Conservation (phyloP, 495 filamentous ascomycete species). For the Penicillium malachiteum region DNA sequence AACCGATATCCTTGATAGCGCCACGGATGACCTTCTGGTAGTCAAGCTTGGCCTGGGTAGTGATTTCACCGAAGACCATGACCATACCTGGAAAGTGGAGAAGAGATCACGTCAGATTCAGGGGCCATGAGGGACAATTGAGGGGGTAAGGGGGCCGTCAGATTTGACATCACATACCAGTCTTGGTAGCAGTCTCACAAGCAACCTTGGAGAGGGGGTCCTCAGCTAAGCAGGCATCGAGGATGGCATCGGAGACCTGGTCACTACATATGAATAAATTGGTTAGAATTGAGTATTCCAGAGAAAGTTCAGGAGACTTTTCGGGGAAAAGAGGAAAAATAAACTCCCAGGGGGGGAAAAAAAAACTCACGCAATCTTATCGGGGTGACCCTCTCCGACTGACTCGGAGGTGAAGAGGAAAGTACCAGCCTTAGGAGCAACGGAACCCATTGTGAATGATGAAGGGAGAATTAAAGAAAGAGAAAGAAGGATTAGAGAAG, state of each 20-base stretch:
- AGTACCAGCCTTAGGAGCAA: constrained; percentile 63
- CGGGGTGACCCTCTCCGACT: constrained; percentile 95
- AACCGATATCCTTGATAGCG: constrained; percentile 97
- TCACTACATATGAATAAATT: constrained; percentile 54
- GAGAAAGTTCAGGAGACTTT: not conserved
- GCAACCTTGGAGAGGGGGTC: constrained; percentile 98
- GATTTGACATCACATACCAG: constrained; percentile 51
- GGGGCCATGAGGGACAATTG: constrained; percentile 1
- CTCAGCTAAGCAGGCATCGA: constrained; percentile 92
- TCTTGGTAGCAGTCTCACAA: constrained; percentile 99
- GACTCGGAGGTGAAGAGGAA: constrained; percentile 99
- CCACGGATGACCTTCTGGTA: constrained; percentile 97
- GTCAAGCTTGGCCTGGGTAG: constrained; percentile 90
- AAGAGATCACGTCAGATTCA: constrained; percentile 18
- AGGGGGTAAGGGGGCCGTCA: no score
- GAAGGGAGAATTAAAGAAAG: constrained; percentile 19
- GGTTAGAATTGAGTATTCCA: constrained; percentile 14
- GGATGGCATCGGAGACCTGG: constrained; percentile 96
- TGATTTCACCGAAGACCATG: constrained; percentile 99
- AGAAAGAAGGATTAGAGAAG: constrained; percentile 11
- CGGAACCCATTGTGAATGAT: constrained; percentile 57
- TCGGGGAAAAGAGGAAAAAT: not conserved
- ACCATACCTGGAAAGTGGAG: constrained; percentile 67
- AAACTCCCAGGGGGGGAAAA: constrained; percentile 6
- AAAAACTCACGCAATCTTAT: constrained; percentile 81